phyloP scores from a whole-genome alignment of 768 basidiomycete species.

The Strobilomyces dryophilus region DNA sequence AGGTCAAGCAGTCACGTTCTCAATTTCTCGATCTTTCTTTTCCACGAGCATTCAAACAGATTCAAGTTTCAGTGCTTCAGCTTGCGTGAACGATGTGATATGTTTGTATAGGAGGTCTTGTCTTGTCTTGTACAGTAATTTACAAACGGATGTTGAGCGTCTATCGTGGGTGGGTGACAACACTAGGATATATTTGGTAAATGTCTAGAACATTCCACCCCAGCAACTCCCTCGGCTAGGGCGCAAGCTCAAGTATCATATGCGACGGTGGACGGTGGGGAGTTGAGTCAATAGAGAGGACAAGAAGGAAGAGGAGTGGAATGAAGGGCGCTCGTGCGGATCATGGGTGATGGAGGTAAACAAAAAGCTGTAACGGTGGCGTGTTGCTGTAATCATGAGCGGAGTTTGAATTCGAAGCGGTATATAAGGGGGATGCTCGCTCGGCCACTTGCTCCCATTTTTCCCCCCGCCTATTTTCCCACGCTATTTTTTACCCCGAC shows the following conservation, averaged over 20 bases:
- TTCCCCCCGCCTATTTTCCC: slow-evolving; percentile 27
- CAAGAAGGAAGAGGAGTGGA: background rate
- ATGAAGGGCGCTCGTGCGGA: slow-evolving; percentile 5
- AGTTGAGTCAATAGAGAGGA: background rate
- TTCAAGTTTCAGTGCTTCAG: background rate
- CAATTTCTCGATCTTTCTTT: background rate
- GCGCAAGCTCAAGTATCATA: background rate
- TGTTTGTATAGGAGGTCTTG: background rate
- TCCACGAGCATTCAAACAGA: background rate
- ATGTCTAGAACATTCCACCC: slow-evolving; percentile 27
- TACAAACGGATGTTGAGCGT: background rate
- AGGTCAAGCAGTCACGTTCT: background rate
- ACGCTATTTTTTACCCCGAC: slow-evolving; percentile 23
- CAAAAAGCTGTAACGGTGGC: slow-evolving; percentile 11
- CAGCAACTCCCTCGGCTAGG: background rate
- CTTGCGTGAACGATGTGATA: background rate
- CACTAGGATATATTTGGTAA: slow-evolving; percentile 10
- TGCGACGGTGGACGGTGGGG: background rate
- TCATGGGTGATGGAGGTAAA: slow-evolving; percentile 27
- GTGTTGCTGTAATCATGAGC: slow-evolving; percentile 21
- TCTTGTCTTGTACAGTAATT: slow-evolving; percentile 5
- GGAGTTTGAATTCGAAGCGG: slow-evolving; percentile 25
- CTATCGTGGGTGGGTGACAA: slow-evolving; percentile 10
- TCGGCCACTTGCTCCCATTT: slow-evolving; percentile 19
- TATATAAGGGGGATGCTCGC: slow-evolving; percentile 26